Conservation (phyloP, 768 basidiomycete species). For the Tylopilus balloui region DNA sequence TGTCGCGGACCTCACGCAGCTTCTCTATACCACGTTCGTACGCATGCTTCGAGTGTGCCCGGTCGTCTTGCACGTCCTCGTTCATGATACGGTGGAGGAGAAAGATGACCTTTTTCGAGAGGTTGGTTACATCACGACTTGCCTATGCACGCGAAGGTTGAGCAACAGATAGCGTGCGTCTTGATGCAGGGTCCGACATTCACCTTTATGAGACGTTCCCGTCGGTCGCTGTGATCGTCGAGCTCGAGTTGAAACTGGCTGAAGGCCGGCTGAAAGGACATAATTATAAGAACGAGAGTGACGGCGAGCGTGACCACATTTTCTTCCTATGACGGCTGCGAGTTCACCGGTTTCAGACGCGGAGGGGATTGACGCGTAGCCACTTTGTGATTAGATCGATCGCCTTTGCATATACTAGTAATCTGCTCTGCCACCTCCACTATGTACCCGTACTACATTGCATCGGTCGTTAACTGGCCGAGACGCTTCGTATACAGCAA, state of each 20-base stretch:
- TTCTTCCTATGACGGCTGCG: no score
- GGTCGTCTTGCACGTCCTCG: slow-evolving; percentile 33
- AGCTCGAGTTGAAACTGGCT: slow-evolving; percentile 63
- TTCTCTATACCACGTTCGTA: slow-evolving; percentile 52
- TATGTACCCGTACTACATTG: neutral
- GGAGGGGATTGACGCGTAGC: neutral
- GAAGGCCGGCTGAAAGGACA: slow-evolving; percentile 38
- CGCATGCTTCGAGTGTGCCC: slow-evolving; percentile 39
- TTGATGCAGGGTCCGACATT: slow-evolving; percentile 9
- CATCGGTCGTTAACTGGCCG: neutral
- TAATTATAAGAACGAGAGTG: neutral
- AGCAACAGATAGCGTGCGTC: neutral
- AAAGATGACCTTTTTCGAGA: slow-evolving; percentile 93
- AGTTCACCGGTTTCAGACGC: no score
- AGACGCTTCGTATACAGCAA: neutral
- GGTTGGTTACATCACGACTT: slow-evolving; percentile 83
- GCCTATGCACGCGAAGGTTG: slow-evolving; percentile 39
- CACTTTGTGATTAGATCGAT: no score
- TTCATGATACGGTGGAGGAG: slow-evolving; percentile 73
- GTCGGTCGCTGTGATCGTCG: slow-evolving; percentile 79
- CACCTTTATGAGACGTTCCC: slow-evolving; percentile 91
- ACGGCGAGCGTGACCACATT: neutral
- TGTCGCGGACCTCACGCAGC: slow-evolving; percentile 57
- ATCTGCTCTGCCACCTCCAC: neutral
- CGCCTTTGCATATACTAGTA: no score